A percentile compares a stretch with the other conserved stretches of the same genome.
Conservation (phyloP, 2,329 filamentous ascomycete species). For the Cryphonectria carpinicola region DNA sequence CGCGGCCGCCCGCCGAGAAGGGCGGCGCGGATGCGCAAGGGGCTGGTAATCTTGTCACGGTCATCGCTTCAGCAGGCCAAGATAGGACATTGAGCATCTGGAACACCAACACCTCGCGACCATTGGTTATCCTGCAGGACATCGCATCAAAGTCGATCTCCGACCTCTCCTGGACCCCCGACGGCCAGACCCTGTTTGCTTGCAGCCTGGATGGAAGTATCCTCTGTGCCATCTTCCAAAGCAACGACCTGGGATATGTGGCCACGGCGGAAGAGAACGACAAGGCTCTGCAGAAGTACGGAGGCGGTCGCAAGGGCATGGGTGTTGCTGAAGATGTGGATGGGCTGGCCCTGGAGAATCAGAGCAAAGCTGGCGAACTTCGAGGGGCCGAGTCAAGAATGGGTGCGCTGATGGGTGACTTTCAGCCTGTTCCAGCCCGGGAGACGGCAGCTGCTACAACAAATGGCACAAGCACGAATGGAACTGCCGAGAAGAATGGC, state of each 20-base stretch:
- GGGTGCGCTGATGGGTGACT: constrained; percentile 97
- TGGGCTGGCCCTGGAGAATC: constrained; percentile 83
- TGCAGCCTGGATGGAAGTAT: constrained; percentile 91
- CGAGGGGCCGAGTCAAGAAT: constrained; percentile 91
- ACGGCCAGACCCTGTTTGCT: constrained; percentile 84
- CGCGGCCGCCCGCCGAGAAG: constrained; percentile 63
- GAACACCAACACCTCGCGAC: constrained; percentile 94
- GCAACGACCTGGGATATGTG: constrained; percentile 87
- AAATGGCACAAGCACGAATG: constrained; percentile 37
- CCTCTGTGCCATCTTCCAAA: constrained; percentile 78
- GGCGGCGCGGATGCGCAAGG: constrained; percentile 53
- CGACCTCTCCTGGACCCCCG: constrained; percentile 91
- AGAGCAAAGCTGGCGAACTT: constrained; percentile 88
- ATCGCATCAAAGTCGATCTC: constrained; percentile 89
- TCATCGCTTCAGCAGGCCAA: constrained; percentile 95
- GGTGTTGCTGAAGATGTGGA: constrained; percentile 94
- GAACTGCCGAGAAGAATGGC: constrained; percentile 31
- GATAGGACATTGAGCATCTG: constrained; percentile 96
- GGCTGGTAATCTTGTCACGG: constrained; percentile 70
- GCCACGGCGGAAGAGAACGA: constrained; percentile 87
- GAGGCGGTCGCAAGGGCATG: constrained; percentile 82
- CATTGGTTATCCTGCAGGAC: constrained; percentile 88
- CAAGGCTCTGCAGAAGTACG: constrained; percentile 90
- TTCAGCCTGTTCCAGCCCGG: constrained; percentile 53
- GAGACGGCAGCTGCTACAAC: constrained; percentile 46